A percentile compares a stretch with the other conserved stretches of the same genome.
phyloP scores from a whole-genome alignment of 2,329 filamentous ascomycete species.

The Cercospora brassicicola region DNA sequence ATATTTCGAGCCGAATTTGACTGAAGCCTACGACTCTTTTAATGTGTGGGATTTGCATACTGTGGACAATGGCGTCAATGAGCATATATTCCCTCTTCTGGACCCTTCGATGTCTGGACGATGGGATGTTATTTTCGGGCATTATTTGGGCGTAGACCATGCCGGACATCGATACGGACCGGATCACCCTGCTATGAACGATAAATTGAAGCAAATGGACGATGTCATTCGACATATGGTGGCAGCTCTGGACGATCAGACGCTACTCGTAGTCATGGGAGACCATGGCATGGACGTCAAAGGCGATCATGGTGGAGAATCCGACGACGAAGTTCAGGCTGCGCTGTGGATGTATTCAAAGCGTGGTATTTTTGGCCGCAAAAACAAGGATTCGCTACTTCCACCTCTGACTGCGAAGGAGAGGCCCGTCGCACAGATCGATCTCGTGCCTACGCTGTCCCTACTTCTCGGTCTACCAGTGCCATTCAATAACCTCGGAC shows the following conservation, averaged over 20 bases:
- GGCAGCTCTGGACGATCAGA: constrained; percentile 73
- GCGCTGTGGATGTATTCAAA: constrained; percentile 99
- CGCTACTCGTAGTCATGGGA: constrained; percentile 93
- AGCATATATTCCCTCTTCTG: constrained; percentile 84
- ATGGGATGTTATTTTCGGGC: constrained; percentile 95
- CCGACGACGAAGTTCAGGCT: constrained; percentile 90
- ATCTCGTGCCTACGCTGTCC: constrained; percentile 88
- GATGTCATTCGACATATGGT: constrained; percentile 71
- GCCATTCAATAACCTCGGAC: constrained; percentile 92
- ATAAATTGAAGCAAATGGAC: constrained; percentile 92
- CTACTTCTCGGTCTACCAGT: constrained; percentile 87
- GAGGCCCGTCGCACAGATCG: constrained; percentile 78
- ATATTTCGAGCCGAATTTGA: constrained; percentile 87
- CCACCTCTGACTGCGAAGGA: constrained; percentile 72
- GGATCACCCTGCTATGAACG: constrained; percentile 85
- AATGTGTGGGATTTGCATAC: constrained; percentile 98
- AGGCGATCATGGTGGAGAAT: constrained; percentile 97
- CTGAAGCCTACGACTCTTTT: constrained; percentile 89
- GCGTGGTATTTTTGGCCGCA: constrained; percentile 77
- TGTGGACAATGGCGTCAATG: constrained; percentile 89
- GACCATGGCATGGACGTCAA: constrained; percentile 98
- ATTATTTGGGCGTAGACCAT: constrained; percentile 94
- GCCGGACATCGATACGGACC: constrained; percentile 95
- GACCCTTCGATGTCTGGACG: constrained; percentile 62
- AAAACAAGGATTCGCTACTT: constrained; percentile 57